Conservation (phyloP, 805 yeast genomes). For the Brettanomyces sp. region DNA sequence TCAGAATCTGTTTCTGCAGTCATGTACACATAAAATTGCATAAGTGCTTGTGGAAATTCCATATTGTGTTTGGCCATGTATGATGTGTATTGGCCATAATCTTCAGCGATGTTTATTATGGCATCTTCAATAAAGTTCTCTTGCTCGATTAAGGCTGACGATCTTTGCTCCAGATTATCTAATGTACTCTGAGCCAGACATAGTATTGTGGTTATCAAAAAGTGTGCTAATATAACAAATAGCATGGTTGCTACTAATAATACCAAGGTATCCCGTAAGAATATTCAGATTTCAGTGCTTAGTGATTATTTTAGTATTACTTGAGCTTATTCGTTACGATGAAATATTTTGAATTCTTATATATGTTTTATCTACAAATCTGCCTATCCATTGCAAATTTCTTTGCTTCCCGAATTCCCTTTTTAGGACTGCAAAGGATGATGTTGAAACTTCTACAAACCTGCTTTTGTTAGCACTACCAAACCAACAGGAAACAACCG, state of each 20-base stretch:
- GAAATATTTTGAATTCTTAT: no score
- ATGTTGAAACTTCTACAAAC: not conserved
- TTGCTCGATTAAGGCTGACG: conserved; percentile 25
- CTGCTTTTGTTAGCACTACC: no score
- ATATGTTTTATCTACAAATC: no score
- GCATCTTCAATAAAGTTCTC: conserved; percentile 23
- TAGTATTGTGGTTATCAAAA: no score
- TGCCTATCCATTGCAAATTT: no score
- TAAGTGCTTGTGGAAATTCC: conserved; percentile 19
- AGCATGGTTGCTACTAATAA: no score
- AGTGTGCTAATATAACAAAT: no score
- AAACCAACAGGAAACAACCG: no score
- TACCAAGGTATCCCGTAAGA: no score
- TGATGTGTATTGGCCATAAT: conserved; percentile 23
- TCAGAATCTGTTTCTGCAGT: conserved; percentile 8
- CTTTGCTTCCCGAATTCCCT: not conserved
- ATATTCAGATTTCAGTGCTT: no score
- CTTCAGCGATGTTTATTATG: conserved; percentile 21
- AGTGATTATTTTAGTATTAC: no score
- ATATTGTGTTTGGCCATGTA: conserved; percentile 23
- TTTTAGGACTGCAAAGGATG: not conserved
- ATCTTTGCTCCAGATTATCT: conserved; percentile 16
- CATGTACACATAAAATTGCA: conserved; percentile 22
- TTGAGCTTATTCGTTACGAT: no score
- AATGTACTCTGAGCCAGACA: conserved; percentile 13